phyloP scores from a whole-genome alignment of 2,329 filamentous ascomycete genomes.

The Fusarium staphyleae region DNA sequence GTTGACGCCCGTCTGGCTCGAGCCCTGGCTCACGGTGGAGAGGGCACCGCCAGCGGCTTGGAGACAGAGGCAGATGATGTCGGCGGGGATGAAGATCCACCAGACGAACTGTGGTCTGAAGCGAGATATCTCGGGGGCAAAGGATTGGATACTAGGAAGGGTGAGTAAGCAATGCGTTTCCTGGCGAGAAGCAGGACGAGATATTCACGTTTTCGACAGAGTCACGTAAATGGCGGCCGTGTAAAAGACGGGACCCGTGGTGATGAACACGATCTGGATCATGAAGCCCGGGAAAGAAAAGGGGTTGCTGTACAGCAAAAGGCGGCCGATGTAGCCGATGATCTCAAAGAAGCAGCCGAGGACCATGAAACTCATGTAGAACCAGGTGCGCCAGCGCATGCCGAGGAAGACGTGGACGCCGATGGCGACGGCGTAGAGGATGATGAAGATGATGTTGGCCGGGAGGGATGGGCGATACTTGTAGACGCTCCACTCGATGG shows the following conservation, averaged over 20 bases:
- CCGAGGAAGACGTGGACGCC: slow-evolving; percentile 52
- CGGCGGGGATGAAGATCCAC: slow-evolving; percentile 60
- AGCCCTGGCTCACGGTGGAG: slow-evolving; percentile 53
- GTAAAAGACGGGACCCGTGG: slow-evolving; percentile 53
- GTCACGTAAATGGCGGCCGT: slow-evolving; percentile 71
- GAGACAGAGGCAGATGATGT: slow-evolving; percentile 61
- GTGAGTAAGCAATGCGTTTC: not conserved
- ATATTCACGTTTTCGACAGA: slow-evolving; percentile 50
- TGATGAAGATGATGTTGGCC: slow-evolving; percentile 53
- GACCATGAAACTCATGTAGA: slow-evolving; percentile 57
- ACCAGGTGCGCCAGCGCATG: slow-evolving; percentile 51
- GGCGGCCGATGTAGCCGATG: slow-evolving; percentile 67
- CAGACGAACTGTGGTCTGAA: slow-evolving; percentile 51
- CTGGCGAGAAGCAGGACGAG: fast-evolving
- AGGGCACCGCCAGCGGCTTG: slow-evolving; percentile 64
- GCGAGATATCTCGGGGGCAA: slow-evolving; percentile 50
- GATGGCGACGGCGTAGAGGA: slow-evolving; percentile 56
- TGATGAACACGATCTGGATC: slow-evolving; percentile 63
- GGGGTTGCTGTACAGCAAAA: slow-evolving; percentile 63
- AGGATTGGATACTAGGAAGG: slow-evolving; percentile 49
- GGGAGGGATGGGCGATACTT: slow-evolving; percentile 55
- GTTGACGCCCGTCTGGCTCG: slow-evolving; percentile 51
- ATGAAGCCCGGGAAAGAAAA: slow-evolving; percentile 66
- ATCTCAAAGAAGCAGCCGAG: slow-evolving; percentile 64
- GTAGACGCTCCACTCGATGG: slow-evolving; percentile 54